Conservation (phyloP, 2,329 filamentous ascomycete species). For the Stemphylium beticola region DNA sequence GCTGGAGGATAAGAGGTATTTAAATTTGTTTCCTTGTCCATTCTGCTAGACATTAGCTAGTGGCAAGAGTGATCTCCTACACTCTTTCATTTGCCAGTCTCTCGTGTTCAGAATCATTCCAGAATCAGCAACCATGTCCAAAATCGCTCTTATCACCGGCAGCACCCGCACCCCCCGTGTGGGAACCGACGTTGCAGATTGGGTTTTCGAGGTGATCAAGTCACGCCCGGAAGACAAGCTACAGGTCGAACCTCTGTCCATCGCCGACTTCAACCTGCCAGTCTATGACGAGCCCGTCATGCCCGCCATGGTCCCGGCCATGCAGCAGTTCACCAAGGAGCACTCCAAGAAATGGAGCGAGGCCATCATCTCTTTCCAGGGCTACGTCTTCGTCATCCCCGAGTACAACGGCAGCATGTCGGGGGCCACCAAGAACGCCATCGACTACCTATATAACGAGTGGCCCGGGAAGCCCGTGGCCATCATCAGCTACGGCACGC, state of each 20-base stretch:
- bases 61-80: background rate
- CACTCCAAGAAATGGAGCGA: slow-evolving; percentile 55
- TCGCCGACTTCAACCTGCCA: slow-evolving; percentile 53
- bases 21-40: slow-evolving; percentile 1
- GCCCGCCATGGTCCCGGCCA: slow-evolving; percentile 49
- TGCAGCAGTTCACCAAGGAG: slow-evolving; percentile 49
- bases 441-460: slow-evolving; percentile 67
- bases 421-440: slow-evolving; percentile 64
- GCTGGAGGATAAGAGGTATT: background rate
- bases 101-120: background rate
- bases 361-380: slow-evolving; percentile 54
- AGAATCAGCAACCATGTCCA: slow-evolving; percentile 25
- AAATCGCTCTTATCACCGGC: slow-evolving; percentile 14
- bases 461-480: slow-evolving; percentile 62
- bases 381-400: slow-evolving; percentile 58
- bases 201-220: slow-evolving; percentile 10
- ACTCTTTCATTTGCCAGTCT: slow-evolving; percentile 1
- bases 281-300: slow-evolving; percentile 54
- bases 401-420: slow-evolving; percentile 65
- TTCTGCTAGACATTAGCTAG: background rate
- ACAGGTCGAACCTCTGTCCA: slow-evolving; percentile 8
- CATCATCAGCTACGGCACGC: slow-evolving; percentile 62
- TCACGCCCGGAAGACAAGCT: slow-evolving; percentile 11
- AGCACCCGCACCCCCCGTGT: slow-evolving; percentile 13
- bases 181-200: slow-evolving; percentile 5